phyloP scores from a whole-genome alignment of 1,139 yeast species.

The Eremothecium coryli region DNA sequence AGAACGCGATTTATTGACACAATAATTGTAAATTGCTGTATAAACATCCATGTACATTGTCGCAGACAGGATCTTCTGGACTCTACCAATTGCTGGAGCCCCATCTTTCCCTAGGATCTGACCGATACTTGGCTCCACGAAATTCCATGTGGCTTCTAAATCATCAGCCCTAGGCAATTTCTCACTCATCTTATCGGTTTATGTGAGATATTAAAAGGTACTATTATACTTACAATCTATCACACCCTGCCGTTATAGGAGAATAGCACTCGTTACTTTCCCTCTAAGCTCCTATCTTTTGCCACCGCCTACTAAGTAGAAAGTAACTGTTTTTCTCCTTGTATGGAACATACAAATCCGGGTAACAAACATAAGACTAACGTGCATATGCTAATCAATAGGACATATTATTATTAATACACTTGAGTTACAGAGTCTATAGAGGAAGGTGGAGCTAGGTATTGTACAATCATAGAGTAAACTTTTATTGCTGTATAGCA shows the following conservation, averaged over 20 bases:
- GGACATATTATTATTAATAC: not conserved
- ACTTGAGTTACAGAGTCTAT: constrained; percentile 1
- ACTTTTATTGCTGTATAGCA: constrained; percentile 1
- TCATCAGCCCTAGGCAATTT: constrained; percentile 37
- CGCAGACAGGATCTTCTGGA: constrained; percentile 57
- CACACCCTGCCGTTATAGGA: no score
- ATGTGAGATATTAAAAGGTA: no score
- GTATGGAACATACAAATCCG: no score
- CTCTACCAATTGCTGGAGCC: constrained; percentile 21
- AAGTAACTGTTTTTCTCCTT: no score
- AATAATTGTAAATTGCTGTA: constrained; percentile 88
- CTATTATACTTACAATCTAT: no score
- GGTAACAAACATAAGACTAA: constrained; percentile 4
- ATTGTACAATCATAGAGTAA: not conserved
- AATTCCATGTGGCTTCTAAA: constrained; percentile 64
- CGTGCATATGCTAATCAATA: not conserved
- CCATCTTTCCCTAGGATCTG: constrained; percentile 50
- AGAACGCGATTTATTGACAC: constrained; percentile 69
- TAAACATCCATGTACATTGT: constrained; percentile 65
- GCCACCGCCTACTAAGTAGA: constrained; percentile 6
- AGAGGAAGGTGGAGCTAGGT: no score
- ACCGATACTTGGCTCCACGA: constrained; percentile 65
- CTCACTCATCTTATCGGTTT: constrained; percentile 28
- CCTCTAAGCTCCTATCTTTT: constrained; percentile 1
- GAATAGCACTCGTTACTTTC: no score